These are phyloP conservation scores for Aspergillus neotritici DNA, from an alignment of 2,329 filamentous ascomycete genomes.

Conservation along the genomic window DNA sequence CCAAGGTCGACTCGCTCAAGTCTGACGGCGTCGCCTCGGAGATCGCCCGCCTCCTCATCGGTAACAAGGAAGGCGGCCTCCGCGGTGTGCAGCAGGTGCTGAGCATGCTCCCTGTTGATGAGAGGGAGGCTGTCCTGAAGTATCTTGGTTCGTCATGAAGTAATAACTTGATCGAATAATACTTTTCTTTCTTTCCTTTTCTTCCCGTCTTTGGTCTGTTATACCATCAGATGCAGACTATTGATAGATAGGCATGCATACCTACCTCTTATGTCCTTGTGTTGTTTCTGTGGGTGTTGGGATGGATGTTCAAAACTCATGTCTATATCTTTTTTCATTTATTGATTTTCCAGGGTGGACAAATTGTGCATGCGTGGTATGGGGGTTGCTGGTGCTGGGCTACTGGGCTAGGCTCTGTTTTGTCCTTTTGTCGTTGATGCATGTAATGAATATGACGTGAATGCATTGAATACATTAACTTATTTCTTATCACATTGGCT, in stretches of 20 bases:
- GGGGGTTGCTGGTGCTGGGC: too few species aligned
- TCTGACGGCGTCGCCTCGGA: slow-evolving; percentile 65
- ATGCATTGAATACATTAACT: not conserved
- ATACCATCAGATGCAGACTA: too few species aligned
- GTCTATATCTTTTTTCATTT: slow-evolving; percentile 1
- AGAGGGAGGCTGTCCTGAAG: slow-evolving; percentile 77
- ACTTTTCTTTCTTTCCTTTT: slow-evolving; percentile 6
- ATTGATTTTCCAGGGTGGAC: slow-evolving; percentile 1
- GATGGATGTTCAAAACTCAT: slow-evolving; percentile 4
- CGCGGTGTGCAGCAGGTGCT: slow-evolving; percentile 83
- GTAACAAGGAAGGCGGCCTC: slow-evolving; percentile 63
- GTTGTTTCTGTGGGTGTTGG: slow-evolving; percentile 4
- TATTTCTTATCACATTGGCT: not conserved
- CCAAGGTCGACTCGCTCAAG: slow-evolving; percentile 81
- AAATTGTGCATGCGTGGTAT: slow-evolving; percentile 1
- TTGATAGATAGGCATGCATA: not conserved
- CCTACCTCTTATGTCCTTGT: not conserved
- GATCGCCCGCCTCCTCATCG: slow-evolving; percentile 62
- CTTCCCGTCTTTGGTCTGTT: not conserved
- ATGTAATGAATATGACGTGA: slow-evolving; percentile 4
- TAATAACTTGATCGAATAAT: not conserved
- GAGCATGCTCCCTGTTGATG: slow-evolving; percentile 77
- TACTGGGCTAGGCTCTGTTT: too few species aligned
- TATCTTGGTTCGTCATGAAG: slow-evolving; percentile 32
- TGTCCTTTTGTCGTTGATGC: not conserved